Conservation (phyloP, 306 rosid genomes). For the Gynostemma pentaphyllum region DNA sequence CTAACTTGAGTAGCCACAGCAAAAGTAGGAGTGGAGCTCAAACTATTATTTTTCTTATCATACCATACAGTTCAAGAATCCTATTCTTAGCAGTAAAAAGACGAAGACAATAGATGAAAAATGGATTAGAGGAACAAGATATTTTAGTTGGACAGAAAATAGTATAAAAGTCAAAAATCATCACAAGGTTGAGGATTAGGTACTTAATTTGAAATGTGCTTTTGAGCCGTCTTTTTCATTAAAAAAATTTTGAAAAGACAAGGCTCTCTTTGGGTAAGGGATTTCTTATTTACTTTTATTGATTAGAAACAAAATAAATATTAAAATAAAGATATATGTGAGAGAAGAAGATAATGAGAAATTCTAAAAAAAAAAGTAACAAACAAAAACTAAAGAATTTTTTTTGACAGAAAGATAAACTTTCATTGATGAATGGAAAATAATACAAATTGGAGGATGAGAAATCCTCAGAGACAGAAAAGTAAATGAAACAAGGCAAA, state of each 20-base stretch:
- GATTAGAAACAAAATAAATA: not conserved
- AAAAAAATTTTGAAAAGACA: no score
- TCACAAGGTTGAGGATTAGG: not conserved
- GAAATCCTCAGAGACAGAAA: no score
- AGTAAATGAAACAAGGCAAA: no score
- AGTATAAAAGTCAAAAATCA: not conserved
- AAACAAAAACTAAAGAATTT: not conserved
- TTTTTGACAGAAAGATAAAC: no score
- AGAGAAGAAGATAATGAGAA: not conserved
- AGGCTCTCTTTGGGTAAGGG: not conserved
- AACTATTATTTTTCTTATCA: not conserved
- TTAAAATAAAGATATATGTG: not conserved
- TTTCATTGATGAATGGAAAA: no score
- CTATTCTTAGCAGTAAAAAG: not conserved
- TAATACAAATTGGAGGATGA: no score
- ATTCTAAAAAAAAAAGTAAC: no score
- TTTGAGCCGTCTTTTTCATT: no score
- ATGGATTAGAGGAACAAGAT: not conserved
- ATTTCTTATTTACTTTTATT: not conserved
- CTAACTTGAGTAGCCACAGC: not conserved
- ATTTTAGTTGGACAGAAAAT: not conserved
- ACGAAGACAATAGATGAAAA: not conserved
- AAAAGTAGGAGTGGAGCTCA: not conserved
- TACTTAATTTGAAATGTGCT: not conserved
- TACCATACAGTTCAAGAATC: not conserved